A percentile compares a stretch with the other conserved stretches of the same genome.
phyloP scores from a whole-genome alignment of 176 grass and related monocot species.

The Raddia guianensis region DNA sequence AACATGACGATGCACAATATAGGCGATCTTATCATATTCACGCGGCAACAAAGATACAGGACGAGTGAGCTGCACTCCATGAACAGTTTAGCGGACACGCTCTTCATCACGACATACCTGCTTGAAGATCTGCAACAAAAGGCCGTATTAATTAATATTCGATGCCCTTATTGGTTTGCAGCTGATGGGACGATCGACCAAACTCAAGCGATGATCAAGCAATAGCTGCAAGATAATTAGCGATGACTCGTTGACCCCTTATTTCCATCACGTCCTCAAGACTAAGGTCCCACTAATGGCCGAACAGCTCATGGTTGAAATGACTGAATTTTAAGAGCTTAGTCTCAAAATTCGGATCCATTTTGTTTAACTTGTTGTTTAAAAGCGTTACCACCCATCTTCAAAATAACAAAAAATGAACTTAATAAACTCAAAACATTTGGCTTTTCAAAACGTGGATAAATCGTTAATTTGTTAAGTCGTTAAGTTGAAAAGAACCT shows the following conservation, averaged over 20 bases:
- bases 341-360: no score
- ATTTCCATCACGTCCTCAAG: neutral
- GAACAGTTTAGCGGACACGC: neutral
- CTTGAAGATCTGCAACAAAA: neutral
- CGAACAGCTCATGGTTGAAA: no score
- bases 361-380: no score
- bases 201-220: neutral
- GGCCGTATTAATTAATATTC: neutral
- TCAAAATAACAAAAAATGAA: no score
- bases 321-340: no score
- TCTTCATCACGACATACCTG: neutral
- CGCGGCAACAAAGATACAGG: neutral
- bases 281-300: neutral
- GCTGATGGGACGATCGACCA: neutral
- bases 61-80: neutral
- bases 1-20: neutral
- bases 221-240: neutral
- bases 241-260: conserved; percentile 30
- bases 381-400: no score
- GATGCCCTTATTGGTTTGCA: neutral
- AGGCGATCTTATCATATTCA: neutral
- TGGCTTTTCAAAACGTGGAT: no score
- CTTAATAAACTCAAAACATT: no score
- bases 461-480: no score
- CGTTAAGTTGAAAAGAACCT: no score